Base-by-base conservation (phyloP, 1,139 yeast species). In the Lodderomyces pseudojiufengensis region DNA sequence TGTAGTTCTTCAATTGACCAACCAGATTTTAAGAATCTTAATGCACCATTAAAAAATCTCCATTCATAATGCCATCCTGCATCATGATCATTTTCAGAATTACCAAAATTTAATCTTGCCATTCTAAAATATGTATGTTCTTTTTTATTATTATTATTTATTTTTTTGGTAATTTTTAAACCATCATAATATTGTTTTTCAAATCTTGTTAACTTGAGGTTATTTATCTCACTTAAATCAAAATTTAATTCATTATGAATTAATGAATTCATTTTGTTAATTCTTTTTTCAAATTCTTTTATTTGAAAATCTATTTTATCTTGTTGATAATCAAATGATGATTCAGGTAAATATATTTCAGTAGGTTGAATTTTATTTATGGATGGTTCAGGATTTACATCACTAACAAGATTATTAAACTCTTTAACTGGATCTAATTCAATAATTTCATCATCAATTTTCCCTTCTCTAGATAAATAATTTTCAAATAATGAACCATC, bases 31-130 rank as follows among this genome's bases (percentile, higher is more conserved):
- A 50, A 47, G 36, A 57, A 59, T 34, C 54, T 52, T 23, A 61
- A 50, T 2, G 65, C 66, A 3, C 65, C 67, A 36, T 56, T 56
- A 51, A 63, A 63, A 38, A 63, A 63, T 29, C 68, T 53, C 70
- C 70, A 63, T 41, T 63, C 70, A 43, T 62, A 63, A 45, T 61
- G 65, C 47, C 47, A 45, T 3, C 48, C 48, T 36, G 65, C 57
- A 43, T 63, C 70, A 31, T 53, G 47, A 28, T 54, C 56, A 37
- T 52, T 54, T 15, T 54, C 48, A 9, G 48, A 46, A 41, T 55
- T 58, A 39, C 51, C 55, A 33, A 46, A 52, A 43, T 50, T 37
- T 40, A 50, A 55, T 30, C 46, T 49, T 3, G 71, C 65, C 58
- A 63, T 53, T 40, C 61, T 56, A 46, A 61, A 65, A 42, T 65